Evolutionary conservation across 164 flowering plant species (phyloP).

Genomic region (Tetrastigma voinierianum): DNA sequence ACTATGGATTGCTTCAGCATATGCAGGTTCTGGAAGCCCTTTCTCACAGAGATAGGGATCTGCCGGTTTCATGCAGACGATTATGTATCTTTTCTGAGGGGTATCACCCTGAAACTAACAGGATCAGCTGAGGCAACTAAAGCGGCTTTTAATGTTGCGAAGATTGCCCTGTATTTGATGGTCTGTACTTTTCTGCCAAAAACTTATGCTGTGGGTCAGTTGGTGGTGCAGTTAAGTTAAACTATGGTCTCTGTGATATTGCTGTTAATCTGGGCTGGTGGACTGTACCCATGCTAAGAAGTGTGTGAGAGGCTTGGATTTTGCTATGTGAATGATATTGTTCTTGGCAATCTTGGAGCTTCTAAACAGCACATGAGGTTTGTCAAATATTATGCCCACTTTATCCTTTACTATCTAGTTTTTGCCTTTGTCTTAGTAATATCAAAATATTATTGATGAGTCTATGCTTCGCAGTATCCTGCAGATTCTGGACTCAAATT

Average conservation of each 20-base stretch:
- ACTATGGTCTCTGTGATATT: constrained; percentile 43
- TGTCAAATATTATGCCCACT: neutral
- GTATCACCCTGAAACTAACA: constrained; percentile 57
- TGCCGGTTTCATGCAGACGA: constrained; percentile 62
- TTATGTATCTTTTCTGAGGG: constrained; percentile 46
- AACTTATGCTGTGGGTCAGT: constrained; percentile 61
- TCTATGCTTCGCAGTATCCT: no score
- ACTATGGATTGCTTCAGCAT: constrained; percentile 49
- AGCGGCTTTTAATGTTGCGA: constrained; percentile 58
- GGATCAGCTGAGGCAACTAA: constrained; percentile 46
- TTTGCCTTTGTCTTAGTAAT: no score
- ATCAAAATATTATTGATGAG: no score
- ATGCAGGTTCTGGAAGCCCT: constrained; percentile 55
- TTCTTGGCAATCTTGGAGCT: constrained; percentile 55
- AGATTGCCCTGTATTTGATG: constrained; percentile 63
- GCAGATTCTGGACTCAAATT: no score
- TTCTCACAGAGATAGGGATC: constrained; percentile 53
- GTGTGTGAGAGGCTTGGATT: constrained; percentile 71
- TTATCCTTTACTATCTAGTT: no score
- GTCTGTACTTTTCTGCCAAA: constrained; percentile 58
- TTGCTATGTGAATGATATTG: constrained; percentile 64
- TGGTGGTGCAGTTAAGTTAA: constrained; percentile 52
- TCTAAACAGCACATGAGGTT: constrained; percentile 49
- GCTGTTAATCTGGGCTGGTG: constrained; percentile 69
- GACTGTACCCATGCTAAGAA: constrained; percentile 67